phyloP scores from a whole-genome alignment of 805 yeast species.

The Schwanniomyces yamadae region DNA sequence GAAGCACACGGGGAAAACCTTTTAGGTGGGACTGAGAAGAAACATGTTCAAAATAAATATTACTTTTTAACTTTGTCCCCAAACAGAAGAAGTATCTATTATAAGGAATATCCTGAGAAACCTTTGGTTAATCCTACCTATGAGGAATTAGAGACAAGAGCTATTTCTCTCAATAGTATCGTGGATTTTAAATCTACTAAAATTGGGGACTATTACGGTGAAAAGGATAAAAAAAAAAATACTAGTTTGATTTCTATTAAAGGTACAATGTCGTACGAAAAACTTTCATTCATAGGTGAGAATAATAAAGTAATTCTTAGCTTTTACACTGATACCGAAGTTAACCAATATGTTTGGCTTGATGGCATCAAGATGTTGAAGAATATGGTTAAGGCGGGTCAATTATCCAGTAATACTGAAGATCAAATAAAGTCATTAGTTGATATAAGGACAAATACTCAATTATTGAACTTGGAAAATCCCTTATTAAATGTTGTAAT shows the following conservation, averaged over 20 bases:
- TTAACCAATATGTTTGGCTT: conserved; percentile 68
- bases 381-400: conserved; percentile 29
- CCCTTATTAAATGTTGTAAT: conserved; percentile 10
- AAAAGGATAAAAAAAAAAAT: conserved; percentile 43
- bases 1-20: conserved; percentile 48
- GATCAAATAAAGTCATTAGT: conserved; percentile 33
- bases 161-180: conserved; percentile 54
- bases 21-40: conserved; percentile 17
- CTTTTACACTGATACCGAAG: conserved; percentile 72
- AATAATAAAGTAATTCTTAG: conserved; percentile 45
- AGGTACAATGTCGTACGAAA: conserved; percentile 58
- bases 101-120: conserved; percentile 55
- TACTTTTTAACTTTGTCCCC: conserved; percentile 66
- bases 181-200: conserved; percentile 49
- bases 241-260: conserved; percentile 52
- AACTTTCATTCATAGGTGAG: conserved; percentile 49
- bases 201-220: conserved; percentile 35
- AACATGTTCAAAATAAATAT: conserved; percentile 29
- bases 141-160: conserved; percentile 53
- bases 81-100: conserved; percentile 58
- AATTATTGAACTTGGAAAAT: conserved; percentile 36
- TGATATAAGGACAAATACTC: conserved; percentile 40
- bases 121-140: conserved; percentile 51
- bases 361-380: conserved; percentile 66
- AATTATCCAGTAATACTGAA: conserved; percentile 37